Percentiles rank a stretch among this genome's conserved stretches.
Conservation (phyloP, 352 stramenopile genomes). For the Plasmopara viticola region DNA sequence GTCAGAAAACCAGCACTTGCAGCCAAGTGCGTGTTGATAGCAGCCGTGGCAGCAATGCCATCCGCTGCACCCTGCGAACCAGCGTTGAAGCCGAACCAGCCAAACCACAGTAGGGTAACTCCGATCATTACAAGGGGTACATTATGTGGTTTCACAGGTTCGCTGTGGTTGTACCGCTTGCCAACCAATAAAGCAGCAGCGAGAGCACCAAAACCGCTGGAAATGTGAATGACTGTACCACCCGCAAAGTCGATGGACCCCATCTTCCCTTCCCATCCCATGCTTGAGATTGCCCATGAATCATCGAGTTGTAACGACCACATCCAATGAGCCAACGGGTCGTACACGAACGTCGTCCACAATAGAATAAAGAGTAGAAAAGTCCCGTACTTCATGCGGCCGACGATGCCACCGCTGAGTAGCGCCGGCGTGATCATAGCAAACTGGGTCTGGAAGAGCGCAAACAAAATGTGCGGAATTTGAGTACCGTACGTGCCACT, state of each 20-base stretch:
- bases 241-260: constrained; percentile 76
- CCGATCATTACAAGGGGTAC: constrained; percentile 82
- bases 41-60: constrained; percentile 55
- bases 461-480: constrained; percentile 68
- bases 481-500: constrained; percentile 46
- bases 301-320: constrained; percentile 68
- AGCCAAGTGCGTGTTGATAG: constrained; percentile 65
- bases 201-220: constrained; percentile 68
- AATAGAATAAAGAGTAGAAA: constrained; percentile 77
- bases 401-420: constrained; percentile 73
- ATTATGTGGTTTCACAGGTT: constrained; percentile 75
- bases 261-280: constrained; percentile 68
- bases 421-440: constrained; percentile 74
- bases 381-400: constrained; percentile 72
- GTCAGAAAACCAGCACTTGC: constrained; percentile 56
- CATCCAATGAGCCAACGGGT: constrained; percentile 79
- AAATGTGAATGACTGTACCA: constrained; percentile 81
- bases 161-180: constrained; percentile 65
- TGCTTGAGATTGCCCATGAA: constrained; percentile 32
- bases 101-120: constrained; percentile 69
- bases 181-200: constrained; percentile 66
- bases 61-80: constrained; percentile 57
- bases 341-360: constrained; percentile 81
- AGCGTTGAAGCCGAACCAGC: constrained; percentile 85
- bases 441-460: constrained; percentile 81